phyloP scores from a whole-genome alignment of 768 basidiomycete species.

The Hygrophorus russula region DNA sequence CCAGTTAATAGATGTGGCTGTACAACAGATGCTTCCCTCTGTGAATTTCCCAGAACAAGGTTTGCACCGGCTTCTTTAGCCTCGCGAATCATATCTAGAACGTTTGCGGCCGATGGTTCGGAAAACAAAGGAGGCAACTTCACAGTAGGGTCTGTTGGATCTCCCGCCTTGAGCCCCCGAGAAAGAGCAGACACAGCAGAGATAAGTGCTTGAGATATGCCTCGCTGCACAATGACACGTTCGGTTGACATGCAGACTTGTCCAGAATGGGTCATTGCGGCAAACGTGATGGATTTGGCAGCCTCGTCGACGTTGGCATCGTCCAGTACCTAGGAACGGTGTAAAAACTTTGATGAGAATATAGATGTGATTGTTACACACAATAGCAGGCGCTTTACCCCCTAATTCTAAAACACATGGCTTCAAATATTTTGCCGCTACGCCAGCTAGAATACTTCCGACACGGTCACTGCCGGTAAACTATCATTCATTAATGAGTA shows the following conservation, averaged over 20 bases:
- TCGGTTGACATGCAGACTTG: slow-evolving; percentile 53
- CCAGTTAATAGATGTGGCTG: slow-evolving; percentile 39
- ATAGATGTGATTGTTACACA: slow-evolving; percentile 15
- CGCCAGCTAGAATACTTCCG: slow-evolving; percentile 38
- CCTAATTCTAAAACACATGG: slow-evolving; percentile 47
- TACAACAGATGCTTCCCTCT: slow-evolving; percentile 28
- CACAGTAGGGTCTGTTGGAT: slow-evolving; percentile 17
- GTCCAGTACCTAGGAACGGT: slow-evolving; percentile 28
- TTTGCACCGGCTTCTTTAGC: slow-evolving; percentile 34
- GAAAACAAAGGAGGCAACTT: slow-evolving; percentile 31
- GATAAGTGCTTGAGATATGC: slow-evolving; percentile 24
- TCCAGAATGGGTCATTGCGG: slow-evolving; percentile 36
- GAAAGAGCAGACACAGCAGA: slow-evolving; percentile 21
- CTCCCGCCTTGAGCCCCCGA: slow-evolving; percentile 27
- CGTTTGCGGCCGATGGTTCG: slow-evolving; percentile 32
- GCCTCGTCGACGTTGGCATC: slow-evolving; percentile 45
- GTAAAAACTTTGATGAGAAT: background rate
- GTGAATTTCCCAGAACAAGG: slow-evolving; percentile 31
- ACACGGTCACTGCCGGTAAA: slow-evolving; percentile 48
- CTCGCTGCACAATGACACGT: slow-evolving; percentile 40
- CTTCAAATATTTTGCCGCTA: slow-evolving; percentile 45
- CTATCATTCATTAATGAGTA: slow-evolving; percentile 13
- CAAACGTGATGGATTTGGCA: slow-evolving; percentile 34
- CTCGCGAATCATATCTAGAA: slow-evolving; percentile 32
- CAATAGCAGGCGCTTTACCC: slow-evolving; percentile 41